Base-by-base conservation (phyloP, 176 grass and related monocot genomes). In the Ananas comosus region DNA sequence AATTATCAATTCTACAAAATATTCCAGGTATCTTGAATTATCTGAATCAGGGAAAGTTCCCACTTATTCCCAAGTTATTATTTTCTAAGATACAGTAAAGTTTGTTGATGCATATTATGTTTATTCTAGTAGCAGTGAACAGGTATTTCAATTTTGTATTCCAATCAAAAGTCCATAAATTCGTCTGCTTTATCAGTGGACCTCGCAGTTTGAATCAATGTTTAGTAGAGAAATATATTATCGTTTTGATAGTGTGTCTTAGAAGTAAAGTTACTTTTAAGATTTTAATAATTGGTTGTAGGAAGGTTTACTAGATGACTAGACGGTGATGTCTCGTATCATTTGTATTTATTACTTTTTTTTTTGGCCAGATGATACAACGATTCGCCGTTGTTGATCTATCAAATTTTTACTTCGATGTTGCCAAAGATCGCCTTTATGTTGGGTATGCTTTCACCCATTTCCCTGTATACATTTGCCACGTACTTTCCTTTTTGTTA, bases 361-460 rank as follows among this genome's bases (percentile, higher is more conserved):
- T 27, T 83, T 70, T 67, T 50, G 67, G 63, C 69, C 89, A 97
- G 93, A 88, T 87, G 64, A 83, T 97, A 76, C 93, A 97, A 74
- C 88, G 93, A 63, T 97, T 97, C 79, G 89, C 89, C 29, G 87
- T 92, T 80, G 93, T 97, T 85, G 93, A 82, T 85, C 71, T 97
- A 67, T 97, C 89, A 53, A 97, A 97, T 73, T 92, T 97, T 64
- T 97, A 97, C 64, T 83, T 97, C 22, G 89, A 97, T 77, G 81
- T 90, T 84, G 89, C 93, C 11, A 97, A 97, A 80, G 93, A 97
- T 75, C 76, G 93, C 27, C 89, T 97, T 82, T 97, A 92, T 76
- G 93, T 97, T 74, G 93, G 93, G 93, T 97, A 97, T 68, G 81
- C 2, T 65, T 22, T 70, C 72, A 13, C 64, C 74, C 49, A 71